Base-by-base conservation (phyloP, 352 stramenopile species). In the Pythium chondricola region DNA sequence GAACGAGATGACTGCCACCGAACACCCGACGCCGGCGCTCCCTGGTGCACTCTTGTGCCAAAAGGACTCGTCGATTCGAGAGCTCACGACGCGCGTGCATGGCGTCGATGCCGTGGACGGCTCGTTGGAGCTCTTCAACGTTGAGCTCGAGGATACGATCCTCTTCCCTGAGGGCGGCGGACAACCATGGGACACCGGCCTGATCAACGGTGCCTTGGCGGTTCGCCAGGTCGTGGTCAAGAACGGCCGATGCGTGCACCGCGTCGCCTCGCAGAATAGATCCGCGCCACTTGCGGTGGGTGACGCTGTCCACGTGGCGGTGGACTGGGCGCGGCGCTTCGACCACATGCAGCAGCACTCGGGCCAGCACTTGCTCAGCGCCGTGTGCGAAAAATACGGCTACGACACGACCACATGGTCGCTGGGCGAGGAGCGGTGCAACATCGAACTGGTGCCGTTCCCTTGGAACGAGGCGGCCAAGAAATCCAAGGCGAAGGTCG, bases 331-430 rank as follows among this genome's bases (percentile, higher is more conserved):
- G 29, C 75, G 85, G 11, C 74, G 85, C 45, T 80, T 85, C 26
- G 85, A 95, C 48, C 83, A 95, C 63, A 95, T 95, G 83, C 79
- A 88, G 57, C 83, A 95, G 60, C 86, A 96, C 68, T 95, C 86
- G 46, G 84, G 71, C 30, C 86, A 96, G 61, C 86, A 96, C 47
- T 54, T 96, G 29, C 70, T 95, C 39, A 93, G 74, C 47, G 84
- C 84, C n/a, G 74, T 95, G 25, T 84, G 81, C 29, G 68, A 90
- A 42, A 71, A 63, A 32, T 72, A 85, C 58, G 71, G 75, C 20
- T 79, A 81, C 25, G 65, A 88, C 47, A 93, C 84, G 6, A 81
- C 68, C 9, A 92, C 78, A n/a, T 95, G 85, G 75, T 86, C 69
- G 11, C 63, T 88, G 51, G 74, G 69, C 10, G 65, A 79, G 18